Percentiles rank a stretch among this genome's conserved stretches.
These are phyloP conservation scores for Puccinia horiana DNA, from an alignment of 1,284 basidiomycete species.

Conservation along the genomic window DNA sequence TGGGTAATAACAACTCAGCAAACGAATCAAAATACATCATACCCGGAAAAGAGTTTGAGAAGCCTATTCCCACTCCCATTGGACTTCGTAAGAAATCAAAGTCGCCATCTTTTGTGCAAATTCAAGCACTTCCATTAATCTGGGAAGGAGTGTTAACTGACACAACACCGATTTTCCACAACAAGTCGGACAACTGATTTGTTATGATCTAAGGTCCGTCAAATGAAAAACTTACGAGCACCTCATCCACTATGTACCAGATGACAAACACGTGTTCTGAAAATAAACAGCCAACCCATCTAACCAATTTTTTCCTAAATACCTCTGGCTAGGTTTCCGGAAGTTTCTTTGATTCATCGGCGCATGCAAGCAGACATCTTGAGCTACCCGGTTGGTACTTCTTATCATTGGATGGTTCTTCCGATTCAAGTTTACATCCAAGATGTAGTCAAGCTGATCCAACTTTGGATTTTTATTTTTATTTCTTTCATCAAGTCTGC, in stretches of 20 bases:
- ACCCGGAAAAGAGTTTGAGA: constrained; percentile 1
- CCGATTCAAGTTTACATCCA: neutral
- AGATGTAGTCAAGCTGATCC: neutral
- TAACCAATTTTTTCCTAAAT: neutral
- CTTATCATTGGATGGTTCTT: neutral
- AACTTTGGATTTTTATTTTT: neutral
- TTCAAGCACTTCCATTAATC: neutral
- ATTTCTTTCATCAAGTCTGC: constrained; percentile 53
- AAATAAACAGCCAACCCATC: neutral
- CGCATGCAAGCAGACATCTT: constrained; percentile 54
- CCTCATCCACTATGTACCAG: too few relatives aligned
- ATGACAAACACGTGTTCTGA: neutral
- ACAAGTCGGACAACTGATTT: constrained; percentile 43
- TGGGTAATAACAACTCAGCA: neutral
- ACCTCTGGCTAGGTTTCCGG: constrained; percentile 8
- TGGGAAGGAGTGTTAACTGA: neutral
- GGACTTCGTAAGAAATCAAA: neutral
- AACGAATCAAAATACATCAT: constrained; percentile 30
- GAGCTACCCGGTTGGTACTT: constrained; percentile 18
- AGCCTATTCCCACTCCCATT: constrained; percentile 16
- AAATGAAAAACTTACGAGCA: neutral
- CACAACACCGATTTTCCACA: neutral
- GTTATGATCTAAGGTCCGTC: constrained; percentile 46
- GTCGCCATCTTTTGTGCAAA: neutral
- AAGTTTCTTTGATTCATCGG: constrained; percentile 51